Base-by-base conservation (phyloP, 305 asterid species). In the Striga hermonthica region DNA sequence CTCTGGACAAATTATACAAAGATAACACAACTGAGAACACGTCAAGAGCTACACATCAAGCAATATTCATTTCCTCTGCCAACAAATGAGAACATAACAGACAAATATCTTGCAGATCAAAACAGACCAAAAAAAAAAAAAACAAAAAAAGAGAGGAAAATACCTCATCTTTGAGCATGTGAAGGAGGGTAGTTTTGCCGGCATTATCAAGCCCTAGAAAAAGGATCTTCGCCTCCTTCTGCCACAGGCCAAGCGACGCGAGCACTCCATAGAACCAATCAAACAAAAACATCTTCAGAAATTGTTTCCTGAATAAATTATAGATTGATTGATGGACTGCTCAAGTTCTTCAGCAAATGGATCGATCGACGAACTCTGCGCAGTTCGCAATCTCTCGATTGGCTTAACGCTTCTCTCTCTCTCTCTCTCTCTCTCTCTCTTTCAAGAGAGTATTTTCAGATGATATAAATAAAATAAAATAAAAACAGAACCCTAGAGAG, bases 141-240 rank as follows among this genome's bases (percentile, higher is more conserved):
- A n/a, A n/a, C n/a, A n/a, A n/a, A n/a, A n/a, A n/a, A n/a, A n/a
- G n/a, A n/a, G n/a, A 22, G 31, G 31, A 22, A 22, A 40, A 37
- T 8, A 90, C 97, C 97, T 90, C 96, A 70, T 90, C 97, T 75
- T 90, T 90, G 68, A 90, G 87, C 97, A 90, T 88, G 72, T 90
- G 97, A 62, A 90, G 96, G 72, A 90, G 84, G 63, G 97, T 90
- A 65, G 97, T 90, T 69, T 90, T 90, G 62, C 96, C 97, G 48
- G 97, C 91, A 71, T 90, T 90, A 76, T 90, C 97, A 55, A 90
- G 96, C 69, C 97, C 97, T 71, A 90, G 53, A 65, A 90, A 90
- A 72, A 90, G 87, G 67, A 90, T 90, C 79, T 90, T 90, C 11
- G 96, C 97, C 82, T 90, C 97, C 76, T 90, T 90, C 60, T 90